Base-by-base conservation (phyloP, 2,329 filamentous ascomycete species). In the Ambrosiella xylebori region DNA sequence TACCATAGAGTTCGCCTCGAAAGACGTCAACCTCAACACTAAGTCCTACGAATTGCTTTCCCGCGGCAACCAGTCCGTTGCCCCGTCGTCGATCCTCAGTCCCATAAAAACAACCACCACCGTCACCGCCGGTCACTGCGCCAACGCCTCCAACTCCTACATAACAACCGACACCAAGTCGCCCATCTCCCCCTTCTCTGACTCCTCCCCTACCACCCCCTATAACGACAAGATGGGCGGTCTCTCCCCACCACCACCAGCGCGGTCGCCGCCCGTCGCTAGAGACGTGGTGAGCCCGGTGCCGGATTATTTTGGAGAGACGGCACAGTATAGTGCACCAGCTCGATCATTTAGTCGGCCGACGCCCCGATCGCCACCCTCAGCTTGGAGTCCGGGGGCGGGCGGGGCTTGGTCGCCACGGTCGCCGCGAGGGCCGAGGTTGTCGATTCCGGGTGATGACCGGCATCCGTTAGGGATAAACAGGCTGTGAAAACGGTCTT, bases 21-120 rank as follows among this genome's bases (percentile, higher is more conserved):
- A 86, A 51, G 91, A 96, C 67, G 88, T 89, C 52, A 81, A 81
- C 63, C 76, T 79, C 68, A 80, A 83, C 64, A 75, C 74, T 68
- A 79, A 81, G 72, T 80, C 83, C 69, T 90, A 90, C 74, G 86
- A 90, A 75, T 89, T 90, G 85, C 81, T 90, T 65, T 79, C 77
- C 64, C 74, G 73, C 69, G 77, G 78, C 65, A 72, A 73, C 68
- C 75, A 72, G 69, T 73, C 64, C 68, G 73, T 71, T 71, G 78
- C 74, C 79, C 77, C 71, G 73, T 71, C 65, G 70, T 71, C 65
- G 70, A 68, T 67, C 66, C 40, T 41, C 40, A 5, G 40, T 5
- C 40, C 11, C 11, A 41, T 41, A 11, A 41, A 41, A n/a, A 41
- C 40, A 12, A 41, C 40, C 11, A 41, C 39, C 2, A 41, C 6